These are phyloP conservation scores for Saccharum officinarum DNA, from an alignment of 176 grass and related monocot species.

Conservation along the genomic window DNA sequence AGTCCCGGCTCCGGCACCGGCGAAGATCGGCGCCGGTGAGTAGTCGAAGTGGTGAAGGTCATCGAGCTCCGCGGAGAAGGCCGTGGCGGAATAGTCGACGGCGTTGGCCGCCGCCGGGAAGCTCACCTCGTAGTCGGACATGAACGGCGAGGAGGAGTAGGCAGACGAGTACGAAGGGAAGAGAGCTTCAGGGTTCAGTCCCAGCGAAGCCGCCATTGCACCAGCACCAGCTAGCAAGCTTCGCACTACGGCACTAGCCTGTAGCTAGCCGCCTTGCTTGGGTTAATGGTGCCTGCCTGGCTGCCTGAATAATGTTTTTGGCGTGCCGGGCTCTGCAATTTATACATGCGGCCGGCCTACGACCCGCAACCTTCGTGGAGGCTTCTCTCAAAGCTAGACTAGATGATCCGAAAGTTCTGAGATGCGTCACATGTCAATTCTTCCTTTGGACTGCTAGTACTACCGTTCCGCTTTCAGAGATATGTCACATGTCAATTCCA, in stretches of 20 bases:
- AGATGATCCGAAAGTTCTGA: conserved; percentile 45
- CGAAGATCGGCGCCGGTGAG: not conserved
- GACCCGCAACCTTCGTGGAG: conserved; percentile 23
- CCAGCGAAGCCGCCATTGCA: conserved; percentile 56
- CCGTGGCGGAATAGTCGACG: not conserved
- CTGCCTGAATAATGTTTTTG: not conserved
- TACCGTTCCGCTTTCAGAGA: not conserved
- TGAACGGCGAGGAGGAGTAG: conserved; percentile 31
- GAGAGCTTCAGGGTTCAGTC: conserved; percentile 46
- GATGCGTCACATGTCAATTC: conserved; percentile 45
- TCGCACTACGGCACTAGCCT: not conserved
- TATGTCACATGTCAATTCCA: conserved; percentile 46
- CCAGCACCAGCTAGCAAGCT: not conserved
- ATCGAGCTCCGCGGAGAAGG: conserved; percentile 2
- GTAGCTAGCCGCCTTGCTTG: conserved; percentile 6
- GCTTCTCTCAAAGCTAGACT: conserved; percentile 23
- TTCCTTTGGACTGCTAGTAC: not conserved
- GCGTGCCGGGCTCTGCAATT: conserved; percentile 14
- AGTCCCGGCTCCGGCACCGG: not conserved
- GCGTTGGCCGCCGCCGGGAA: not conserved
- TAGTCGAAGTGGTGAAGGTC: conserved; percentile 15
- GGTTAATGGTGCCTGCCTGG: not conserved
- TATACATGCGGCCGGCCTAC: conserved; percentile 12
- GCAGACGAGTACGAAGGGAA: conserved; percentile 6
- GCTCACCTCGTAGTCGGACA: not conserved